Base-by-base conservation (phyloP, 768 basidiomycete genomes). In the Suillus bovinus region DNA sequence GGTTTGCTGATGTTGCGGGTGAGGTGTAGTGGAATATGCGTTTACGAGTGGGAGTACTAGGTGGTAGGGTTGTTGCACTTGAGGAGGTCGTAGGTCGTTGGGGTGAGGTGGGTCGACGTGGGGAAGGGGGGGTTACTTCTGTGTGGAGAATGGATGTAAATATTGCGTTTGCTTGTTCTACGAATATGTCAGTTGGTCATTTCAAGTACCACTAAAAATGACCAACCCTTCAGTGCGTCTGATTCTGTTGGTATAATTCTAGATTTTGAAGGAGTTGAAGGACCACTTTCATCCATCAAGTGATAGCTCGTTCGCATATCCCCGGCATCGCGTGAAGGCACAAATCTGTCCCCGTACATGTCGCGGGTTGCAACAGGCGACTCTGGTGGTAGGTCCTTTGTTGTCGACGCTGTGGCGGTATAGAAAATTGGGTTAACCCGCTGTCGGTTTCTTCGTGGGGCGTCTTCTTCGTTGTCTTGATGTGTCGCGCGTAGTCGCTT, bases 111-210 rank as follows among this genome's bases (percentile, higher is more conserved):
- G 89, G 80, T 22, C 86, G 81, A 34, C 76, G 79, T 5, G 89
- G 86, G 0, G 86, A 86, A 3, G 86, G 82, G 5, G 90, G 89
- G 0, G 90, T 89, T 55, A 93, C 89, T 78, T 93, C 88, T 50
- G 86, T 83, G 71, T 92, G 86, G 22, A 93, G 78, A 63, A 93
- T 85, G 31, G 89, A 84, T 63, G 81, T 87, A 78, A 94, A 93
- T 58, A 93, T 84, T 13, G 89, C 81, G 70, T 93, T 93, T 59
- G 91, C 90, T 85, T 93, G 91, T 76, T 93, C 91, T 90, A 64
- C 33, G 53, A 53, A 61, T 50, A 36, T 44, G 20, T 52, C 6
- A 52, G 50, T 3, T 20, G 10, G 10, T 11, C 9, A 52, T 20
- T 5, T 1, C 1, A 20, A 31, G 29, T 17, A 31, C 17, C 4